Base-by-base conservation (phyloP, 441 rosid genomes). In the Gossypium laxum region DNA sequence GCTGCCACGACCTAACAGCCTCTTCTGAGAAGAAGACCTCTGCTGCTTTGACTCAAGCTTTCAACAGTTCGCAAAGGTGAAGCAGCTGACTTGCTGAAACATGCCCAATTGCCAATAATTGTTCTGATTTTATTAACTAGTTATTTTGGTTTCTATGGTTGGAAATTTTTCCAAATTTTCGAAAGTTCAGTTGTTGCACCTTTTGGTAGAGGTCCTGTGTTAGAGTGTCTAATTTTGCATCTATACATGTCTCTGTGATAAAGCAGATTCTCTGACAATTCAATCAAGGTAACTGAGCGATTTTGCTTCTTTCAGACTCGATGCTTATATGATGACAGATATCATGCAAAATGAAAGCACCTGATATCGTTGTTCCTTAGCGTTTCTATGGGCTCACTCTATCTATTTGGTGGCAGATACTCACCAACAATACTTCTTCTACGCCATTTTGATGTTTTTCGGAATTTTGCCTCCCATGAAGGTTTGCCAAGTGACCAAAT, bases 351-450 rank as follows among this genome's bases (percentile, higher is more conserved):
- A 19, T 32, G 48, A 59, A n/a, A 59, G 43, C 14, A 56, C n/a
- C 30, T 68, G 7, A 57, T 52, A 47, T 68, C 47, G 61, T 50
- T 72, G 61, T 73, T 45, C 45, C 22, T 14, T 74, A n/a, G 59
- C 56, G 51, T 67, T 67, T 26, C 34, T 67, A 57, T 45, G 48
- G 30, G 55, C 71, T 71, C 56, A 26, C 78, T 79, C 24, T 69
- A 67, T 51, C 64, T 62, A 67, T 80, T 48, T 74, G 77, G 56
- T 79, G 77, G 52, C 88, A 93, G 98, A 73, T 93, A 93, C 78
- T 80, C 89, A 17, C 97, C 97, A 17, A 64, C 96, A 10, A 89
- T 93, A 75, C 89, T 93, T 84, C 83, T 93, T 71, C 98, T 91
- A 68, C 92, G 88, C 69, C 96, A 90, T 82, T 93, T 93, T 76